Evolutionary conservation across 371 early-diverging fungal genomes (phyloP).

Genomic region (Sporodiniella umbellata): DNA sequence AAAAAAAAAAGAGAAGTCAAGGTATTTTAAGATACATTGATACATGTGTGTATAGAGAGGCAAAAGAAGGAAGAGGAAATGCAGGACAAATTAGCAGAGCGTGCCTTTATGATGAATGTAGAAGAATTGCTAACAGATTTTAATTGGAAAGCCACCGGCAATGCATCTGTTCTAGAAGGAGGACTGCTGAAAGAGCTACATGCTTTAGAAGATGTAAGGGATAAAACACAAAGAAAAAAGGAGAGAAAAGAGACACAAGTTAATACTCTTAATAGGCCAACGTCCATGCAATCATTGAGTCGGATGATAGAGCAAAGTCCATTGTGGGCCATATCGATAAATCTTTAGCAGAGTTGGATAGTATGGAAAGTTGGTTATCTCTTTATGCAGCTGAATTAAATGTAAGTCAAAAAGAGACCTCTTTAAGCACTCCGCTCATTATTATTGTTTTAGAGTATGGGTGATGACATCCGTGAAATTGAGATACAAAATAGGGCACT

Average conservation of each 20-base stretch:
- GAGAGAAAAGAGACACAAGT: too few species aligned
- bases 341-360: slow-evolving; percentile 74
- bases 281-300: slow-evolving; percentile 90
- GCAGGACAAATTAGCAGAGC: slow-evolving; percentile 46
- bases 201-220: slow-evolving; percentile 72
- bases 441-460: slow-evolving; percentile 70
- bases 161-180: slow-evolving; percentile 69
- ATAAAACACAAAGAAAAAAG: too few species aligned
- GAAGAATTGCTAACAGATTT: slow-evolving; percentile 65
- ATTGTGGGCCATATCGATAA: slow-evolving; percentile 80
- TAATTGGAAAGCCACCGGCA: slow-evolving; percentile 75
- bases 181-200: slow-evolving; percentile 61
- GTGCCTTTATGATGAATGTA: slow-evolving; percentile 57
- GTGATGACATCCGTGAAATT: slow-evolving; percentile 92
- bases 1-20: too few species aligned
- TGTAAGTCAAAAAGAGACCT: slow-evolving; percentile 38
- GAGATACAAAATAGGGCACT: slow-evolving; percentile 89
- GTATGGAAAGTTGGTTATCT: slow-evolving; percentile 82
- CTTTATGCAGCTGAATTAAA: slow-evolving; percentile 87
- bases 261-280: slow-evolving; percentile 63
- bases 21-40: slow-evolving; percentile 5
- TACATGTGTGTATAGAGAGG: slow-evolving; percentile 15
- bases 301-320: slow-evolving; percentile 80
- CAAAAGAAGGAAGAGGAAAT: slow-evolving; percentile 36
- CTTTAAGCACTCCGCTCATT: background rate